These are phyloP conservation scores for Coprinopsis cinerea DNA, from an alignment of 768 basidiomycete genomes.

Conservation along the genomic window DNA sequence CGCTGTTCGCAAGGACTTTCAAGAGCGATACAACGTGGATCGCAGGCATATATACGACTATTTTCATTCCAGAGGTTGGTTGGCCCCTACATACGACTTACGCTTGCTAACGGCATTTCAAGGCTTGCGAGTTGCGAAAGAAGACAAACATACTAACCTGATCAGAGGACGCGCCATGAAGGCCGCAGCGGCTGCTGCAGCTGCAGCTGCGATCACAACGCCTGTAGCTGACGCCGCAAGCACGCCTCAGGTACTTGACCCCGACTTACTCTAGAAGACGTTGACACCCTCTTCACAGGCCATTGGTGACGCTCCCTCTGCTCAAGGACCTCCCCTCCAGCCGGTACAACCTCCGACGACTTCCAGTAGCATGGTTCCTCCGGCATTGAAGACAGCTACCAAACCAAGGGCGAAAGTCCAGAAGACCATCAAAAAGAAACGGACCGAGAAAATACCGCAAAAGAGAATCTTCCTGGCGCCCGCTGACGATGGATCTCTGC, in stretches of 20 bases:
- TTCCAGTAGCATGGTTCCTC: too few species aligned
- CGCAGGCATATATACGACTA: constrained; percentile 75
- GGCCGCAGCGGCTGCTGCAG: constrained; percentile 15
- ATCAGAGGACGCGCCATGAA: constrained; percentile 37
- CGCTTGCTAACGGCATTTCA: not conserved
- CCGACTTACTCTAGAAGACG: not conserved
- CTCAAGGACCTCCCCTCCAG: too few species aligned
- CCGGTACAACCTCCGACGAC: too few species aligned
- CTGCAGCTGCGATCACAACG: not conserved
- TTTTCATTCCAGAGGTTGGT: constrained; percentile 54
- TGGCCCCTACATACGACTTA: not conserved
- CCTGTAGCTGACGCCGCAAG: not conserved
- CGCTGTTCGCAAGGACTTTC: constrained; percentile 60
- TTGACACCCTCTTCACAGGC: not conserved
- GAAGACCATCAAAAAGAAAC: not conserved
- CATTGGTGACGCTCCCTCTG: not conserved
- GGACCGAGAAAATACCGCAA: constrained; percentile 2
- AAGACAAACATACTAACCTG: constrained; percentile 54
- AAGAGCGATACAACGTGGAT: constrained; percentile 65
- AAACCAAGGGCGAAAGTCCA: not conserved
- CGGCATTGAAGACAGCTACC: not conserved
- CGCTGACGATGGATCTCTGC: not conserved
- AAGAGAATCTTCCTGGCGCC: constrained; percentile 8
- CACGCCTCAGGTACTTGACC: not conserved
- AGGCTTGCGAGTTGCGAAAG: constrained; percentile 59